Conservation (phyloP, 257 asterid species). For the Datura wrightii region DNA sequence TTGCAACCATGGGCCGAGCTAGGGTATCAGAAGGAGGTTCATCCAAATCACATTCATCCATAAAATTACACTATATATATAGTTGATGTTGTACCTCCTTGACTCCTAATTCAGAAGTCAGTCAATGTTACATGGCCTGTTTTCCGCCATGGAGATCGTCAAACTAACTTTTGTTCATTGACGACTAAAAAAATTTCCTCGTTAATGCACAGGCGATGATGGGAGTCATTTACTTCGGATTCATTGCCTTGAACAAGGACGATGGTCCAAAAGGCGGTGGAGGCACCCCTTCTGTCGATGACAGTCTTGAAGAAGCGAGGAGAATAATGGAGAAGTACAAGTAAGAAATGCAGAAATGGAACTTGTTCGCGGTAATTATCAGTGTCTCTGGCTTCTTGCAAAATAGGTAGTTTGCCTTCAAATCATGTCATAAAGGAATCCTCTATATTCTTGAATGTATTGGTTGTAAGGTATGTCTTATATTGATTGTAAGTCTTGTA, state of each 20-base stretch:
- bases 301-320: constrained; percentile 91
- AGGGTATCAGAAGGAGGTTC: neutral
- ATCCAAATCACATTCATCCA: neutral
- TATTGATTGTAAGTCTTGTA: neutral
- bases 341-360: constrained; percentile 34
- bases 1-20: neutral
- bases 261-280: constrained; percentile 72
- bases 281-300: constrained; percentile 62
- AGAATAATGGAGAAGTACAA: constrained; percentile 95
- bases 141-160: neutral
- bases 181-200: neutral
- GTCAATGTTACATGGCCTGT: neutral
- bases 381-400: neutral
- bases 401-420: neutral
- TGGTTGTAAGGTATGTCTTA: neutral
- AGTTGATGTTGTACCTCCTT: neutral
- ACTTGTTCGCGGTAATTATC: neutral
- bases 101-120: neutral
- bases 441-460: neutral
- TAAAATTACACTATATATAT: neutral
- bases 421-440: neutral
- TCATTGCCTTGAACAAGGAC: constrained; percentile 85
- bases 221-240: constrained; percentile 83
- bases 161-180: neutral
- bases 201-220: constrained; percentile 71